phyloP scores from a whole-genome alignment of 108 stramenopile species.

The Bacterosira constricta region DNA sequence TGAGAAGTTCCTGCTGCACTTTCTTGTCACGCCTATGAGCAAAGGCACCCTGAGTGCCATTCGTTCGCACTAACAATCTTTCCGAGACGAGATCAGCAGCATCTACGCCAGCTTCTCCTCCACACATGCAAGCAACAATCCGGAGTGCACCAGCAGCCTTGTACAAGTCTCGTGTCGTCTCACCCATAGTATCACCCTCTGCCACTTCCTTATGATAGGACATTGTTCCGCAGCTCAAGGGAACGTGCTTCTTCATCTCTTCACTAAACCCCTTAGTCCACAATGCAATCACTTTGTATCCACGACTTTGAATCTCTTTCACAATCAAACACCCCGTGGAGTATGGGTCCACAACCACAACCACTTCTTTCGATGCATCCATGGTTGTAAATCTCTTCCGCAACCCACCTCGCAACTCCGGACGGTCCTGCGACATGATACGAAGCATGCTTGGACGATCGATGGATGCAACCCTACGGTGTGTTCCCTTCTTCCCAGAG shows the following conservation, averaged over 20 bases:
- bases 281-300: conserved; percentile 75
- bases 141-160: conserved; percentile 21
- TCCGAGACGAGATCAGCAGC: conserved; percentile 39
- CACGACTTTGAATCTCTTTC: conserved; percentile 74
- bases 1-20: conserved; percentile 52
- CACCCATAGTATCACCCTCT: conserved; percentile 23
- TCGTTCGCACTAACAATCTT: conserved; percentile 44
- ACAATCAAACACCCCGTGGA: conserved; percentile 87
- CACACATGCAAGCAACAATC: conserved; percentile 41
- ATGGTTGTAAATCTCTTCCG: conserved; percentile 76
- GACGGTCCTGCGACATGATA: conserved; percentile 73
- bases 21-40: conserved; percentile 52
- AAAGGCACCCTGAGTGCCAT: conserved; percentile 44
- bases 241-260: conserved; percentile 41
- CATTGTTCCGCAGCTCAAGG: conserved; percentile 11
- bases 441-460: conserved; percentile 77
- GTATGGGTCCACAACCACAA: conserved; percentile 91
- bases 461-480: conserved; percentile 59
- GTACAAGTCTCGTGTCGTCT: conserved; percentile 34
- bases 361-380: conserved; percentile 78
- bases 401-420: conserved; percentile 66
- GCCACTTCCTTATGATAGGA: conserved; percentile 28
- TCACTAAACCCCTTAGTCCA: conserved; percentile 67
- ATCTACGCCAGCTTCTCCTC: conserved; percentile 54
- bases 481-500: conserved; percentile 23